These are phyloP conservation scores for Leccinellum albellum DNA, from an alignment of 768 basidiomycete genomes.

Conservation along the genomic window DNA sequence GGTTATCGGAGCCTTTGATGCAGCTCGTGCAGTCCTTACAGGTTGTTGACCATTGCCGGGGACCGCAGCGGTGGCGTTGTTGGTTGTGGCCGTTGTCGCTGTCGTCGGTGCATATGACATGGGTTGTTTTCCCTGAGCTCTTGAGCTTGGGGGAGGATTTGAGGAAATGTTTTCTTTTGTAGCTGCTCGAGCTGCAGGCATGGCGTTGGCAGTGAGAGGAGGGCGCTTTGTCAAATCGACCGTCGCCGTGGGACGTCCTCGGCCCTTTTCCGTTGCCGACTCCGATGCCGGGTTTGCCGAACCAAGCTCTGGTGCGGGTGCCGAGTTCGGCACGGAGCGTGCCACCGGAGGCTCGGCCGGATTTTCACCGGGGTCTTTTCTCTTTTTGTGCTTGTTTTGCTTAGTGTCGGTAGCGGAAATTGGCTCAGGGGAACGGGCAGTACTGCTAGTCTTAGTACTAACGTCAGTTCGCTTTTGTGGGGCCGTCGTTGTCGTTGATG, in stretches of 20 bases:
- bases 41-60: constrained; percentile 32
- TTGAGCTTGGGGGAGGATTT: constrained; percentile 62
- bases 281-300: constrained; percentile 32
- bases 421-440: constrained; percentile 22
- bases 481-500: background rate
- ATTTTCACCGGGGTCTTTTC: constrained; percentile 28
- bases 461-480: constrained; percentile 12
- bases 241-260: constrained; percentile 30
- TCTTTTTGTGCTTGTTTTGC: constrained; percentile 45
- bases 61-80: constrained; percentile 34
- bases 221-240: constrained; percentile 37
- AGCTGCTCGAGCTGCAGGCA: constrained; percentile 40
- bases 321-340: constrained; percentile 27
- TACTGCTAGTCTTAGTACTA: constrained; percentile 30
- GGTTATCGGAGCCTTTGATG: constrained; percentile 56
- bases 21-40: constrained; percentile 42
- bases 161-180: constrained; percentile 35
- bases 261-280: constrained; percentile 32
- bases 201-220: constrained; percentile 39
- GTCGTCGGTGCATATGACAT: constrained; percentile 60
- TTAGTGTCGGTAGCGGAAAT: constrained; percentile 18
- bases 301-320: constrained; percentile 17
- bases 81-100: constrained; percentile 21
- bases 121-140: constrained; percentile 90
- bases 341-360: constrained; percentile 25